phyloP scores from a whole-genome alignment of 805 yeast genomes.

The Isabelozyma pseudorhagii region DNA sequence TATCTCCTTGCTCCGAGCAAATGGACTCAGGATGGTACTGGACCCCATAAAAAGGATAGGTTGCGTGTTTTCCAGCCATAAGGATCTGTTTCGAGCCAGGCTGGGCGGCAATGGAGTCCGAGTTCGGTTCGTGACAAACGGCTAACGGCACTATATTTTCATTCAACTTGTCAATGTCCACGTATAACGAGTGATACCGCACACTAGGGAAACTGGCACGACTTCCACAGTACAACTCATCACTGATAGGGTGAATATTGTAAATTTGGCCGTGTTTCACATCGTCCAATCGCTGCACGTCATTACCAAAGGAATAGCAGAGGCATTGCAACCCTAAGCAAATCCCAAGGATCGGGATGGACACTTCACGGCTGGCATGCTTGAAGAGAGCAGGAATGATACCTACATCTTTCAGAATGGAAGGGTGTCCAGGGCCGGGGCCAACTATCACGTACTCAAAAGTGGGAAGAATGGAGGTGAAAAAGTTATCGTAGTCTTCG shows the following conservation, averaged over 20 bases:
- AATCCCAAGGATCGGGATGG: constrained; percentile 77
- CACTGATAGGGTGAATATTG: constrained; percentile 46
- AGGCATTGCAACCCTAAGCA: constrained; percentile 91
- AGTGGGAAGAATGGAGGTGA: constrained; percentile 41
- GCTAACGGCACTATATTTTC: constrained; percentile 57
- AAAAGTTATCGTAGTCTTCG: constrained; percentile 26
- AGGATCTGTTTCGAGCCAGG: constrained; percentile 30
- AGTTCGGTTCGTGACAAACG: constrained; percentile 42
- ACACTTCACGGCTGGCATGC: constrained; percentile 10
- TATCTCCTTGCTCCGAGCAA: constrained; percentile 68
- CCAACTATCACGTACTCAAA: constrained; percentile 84
- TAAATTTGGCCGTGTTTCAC: constrained; percentile 88
- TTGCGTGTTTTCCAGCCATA: constrained; percentile 75
- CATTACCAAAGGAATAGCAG: constrained; percentile 59
- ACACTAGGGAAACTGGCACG: constrained; percentile 60
- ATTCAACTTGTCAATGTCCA: constrained; percentile 24
- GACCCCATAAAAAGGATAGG: constrained; percentile 80
- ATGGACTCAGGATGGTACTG: constrained; percentile 98
- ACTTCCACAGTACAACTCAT: constrained; percentile 18
- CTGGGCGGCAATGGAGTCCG: constrained; percentile 13
- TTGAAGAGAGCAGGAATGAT: constrained; percentile 59
- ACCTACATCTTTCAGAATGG: constrained; percentile 61
- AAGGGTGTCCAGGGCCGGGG: constrained; percentile 97
- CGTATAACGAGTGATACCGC: constrained; percentile 84
- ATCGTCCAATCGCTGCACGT: constrained; percentile 47